Percentiles rank a stretch among this genome's conserved stretches.
phyloP scores from a whole-genome alignment of 305 asterid genomes.

The Fraxinus greggii region DNA sequence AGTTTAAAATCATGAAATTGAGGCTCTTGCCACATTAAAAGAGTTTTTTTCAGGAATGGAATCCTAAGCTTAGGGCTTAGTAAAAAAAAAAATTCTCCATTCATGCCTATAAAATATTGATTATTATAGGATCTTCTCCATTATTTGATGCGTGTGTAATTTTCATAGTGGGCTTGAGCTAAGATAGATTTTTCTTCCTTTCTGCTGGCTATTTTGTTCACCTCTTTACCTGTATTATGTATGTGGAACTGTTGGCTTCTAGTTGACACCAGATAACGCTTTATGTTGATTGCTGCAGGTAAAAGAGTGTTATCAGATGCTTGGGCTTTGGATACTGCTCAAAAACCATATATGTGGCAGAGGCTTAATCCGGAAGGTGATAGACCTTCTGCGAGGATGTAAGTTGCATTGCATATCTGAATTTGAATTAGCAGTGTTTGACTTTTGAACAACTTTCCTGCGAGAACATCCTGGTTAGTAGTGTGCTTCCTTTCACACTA shows the following conservation, averaged over 20 bases:
- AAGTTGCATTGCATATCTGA: constrained; percentile 38
- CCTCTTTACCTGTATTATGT: background rate
- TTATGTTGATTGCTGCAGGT: constrained; percentile 47
- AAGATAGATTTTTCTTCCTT: background rate
- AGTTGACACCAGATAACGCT: constrained; percentile 4
- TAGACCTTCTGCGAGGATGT: constrained; percentile 94
- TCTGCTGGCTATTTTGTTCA: background rate
- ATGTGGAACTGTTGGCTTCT: constrained; percentile 24
- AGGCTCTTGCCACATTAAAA: background rate
- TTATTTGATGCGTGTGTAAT: background rate
- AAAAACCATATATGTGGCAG: constrained; percentile 94
- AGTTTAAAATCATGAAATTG: background rate
- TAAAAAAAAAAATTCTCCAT: background rate
- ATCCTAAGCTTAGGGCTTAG: background rate
- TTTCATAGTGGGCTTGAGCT: background rate
- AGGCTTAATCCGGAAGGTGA: constrained; percentile 96
- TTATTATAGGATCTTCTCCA: background rate
- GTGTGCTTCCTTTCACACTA: background rate
- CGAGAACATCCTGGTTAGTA: background rate
- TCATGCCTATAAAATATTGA: background rate
- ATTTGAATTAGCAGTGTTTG: background rate
- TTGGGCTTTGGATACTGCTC: constrained; percentile 98
- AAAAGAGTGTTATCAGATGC: constrained; percentile 95
- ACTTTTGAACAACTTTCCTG: constrained; percentile 1
- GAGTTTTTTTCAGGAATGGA: background rate